Percentiles rank a stretch among this genome's conserved stretches.
These are phyloP conservation scores for Stemphylium beticola DNA, from an alignment of 2,329 filamentous ascomycete genomes.

Conservation along the genomic window DNA sequence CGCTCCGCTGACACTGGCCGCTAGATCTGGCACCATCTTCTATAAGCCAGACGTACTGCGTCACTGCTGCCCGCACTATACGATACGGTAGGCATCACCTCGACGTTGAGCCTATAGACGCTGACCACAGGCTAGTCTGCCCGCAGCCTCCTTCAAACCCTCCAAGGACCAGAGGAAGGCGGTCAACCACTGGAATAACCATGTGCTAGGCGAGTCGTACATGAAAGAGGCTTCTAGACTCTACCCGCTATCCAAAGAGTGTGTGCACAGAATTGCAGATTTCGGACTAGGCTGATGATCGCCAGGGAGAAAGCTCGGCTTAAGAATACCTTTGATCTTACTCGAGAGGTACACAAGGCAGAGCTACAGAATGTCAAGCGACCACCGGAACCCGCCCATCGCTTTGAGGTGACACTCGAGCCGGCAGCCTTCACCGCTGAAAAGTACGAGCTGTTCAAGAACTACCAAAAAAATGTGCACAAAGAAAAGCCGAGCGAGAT, in stretches of 20 bases:
- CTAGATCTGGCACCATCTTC: conserved; percentile 64
- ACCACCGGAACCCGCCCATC: conserved; percentile 70
- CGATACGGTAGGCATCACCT: conserved; percentile 60
- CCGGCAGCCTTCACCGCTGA: conserved; percentile 74
- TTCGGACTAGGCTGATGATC: conserved; percentile 4
- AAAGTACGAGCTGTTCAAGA: conserved; percentile 73
- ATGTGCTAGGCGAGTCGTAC: conserved; percentile 73
- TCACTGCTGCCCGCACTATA: conserved; percentile 93
- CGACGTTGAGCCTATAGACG: background rate
- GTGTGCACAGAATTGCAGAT: conserved; percentile 35
- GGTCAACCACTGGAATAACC: conserved; percentile 76
- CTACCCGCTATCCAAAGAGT: conserved; percentile 71
- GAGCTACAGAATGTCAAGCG: conserved; percentile 63
- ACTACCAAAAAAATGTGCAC: conserved; percentile 78
- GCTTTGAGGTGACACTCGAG: conserved; percentile 73
- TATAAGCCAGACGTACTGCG: conserved; percentile 79
- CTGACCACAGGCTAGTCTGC: conserved; percentile 58
- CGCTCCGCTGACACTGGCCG: conserved; percentile 6
- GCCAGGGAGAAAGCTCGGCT: conserved; percentile 64
- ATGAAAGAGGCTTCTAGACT: conserved; percentile 67
- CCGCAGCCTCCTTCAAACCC: conserved; percentile 68
- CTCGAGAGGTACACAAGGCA: conserved; percentile 71
- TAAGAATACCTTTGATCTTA: conserved; percentile 71
- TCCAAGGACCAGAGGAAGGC: conserved; percentile 76
- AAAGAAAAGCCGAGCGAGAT: conserved; percentile 68